Evolutionary conservation across 2,329 filamentous ascomycete species (phyloP), one percentile per base, ranked within the genome.

Genomic region (Sphaerulina populicola): DNA sequence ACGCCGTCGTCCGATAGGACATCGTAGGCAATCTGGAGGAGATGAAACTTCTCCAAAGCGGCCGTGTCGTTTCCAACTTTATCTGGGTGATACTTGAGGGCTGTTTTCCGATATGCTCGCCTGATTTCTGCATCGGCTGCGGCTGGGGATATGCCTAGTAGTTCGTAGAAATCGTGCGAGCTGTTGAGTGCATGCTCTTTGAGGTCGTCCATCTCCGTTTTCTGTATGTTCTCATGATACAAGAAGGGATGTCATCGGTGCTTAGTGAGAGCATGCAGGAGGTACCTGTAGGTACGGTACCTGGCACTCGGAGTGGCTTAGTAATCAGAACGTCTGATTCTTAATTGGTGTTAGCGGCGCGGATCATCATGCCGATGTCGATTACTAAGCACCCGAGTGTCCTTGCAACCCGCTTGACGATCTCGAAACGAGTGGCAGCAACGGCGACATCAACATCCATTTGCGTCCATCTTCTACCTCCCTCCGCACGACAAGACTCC

Each of bases 11-110:
- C 83, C 27, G 81, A 79, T 2, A 97, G 79, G 1, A 96, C 80
- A 69, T 94, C 88, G 65, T 88, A 82, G n/a, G 88, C 90, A 55
- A 86, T 85, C 64, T 89, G 86, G 52, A 94, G 82, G 1, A 86
- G 76, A 68, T 95, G 86, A 74, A 94, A 97, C 63, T 86, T 86
- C 50, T 83, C 82, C 41, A 87, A 77, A 59, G 93, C 88, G 61
- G 72, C 71, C 4, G 72, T 69, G 53, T 73, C 66, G 59, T 68
- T 66, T 57, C 83, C 80, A 49, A 90, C 83, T 72, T 96, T 95
- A 76, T 97, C 91, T 1, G 91, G 91, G 68, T 97, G 91, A 73
- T 90, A 88, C 64, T 88, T 88, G n/a, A 95, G 75, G 3, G 88
- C 88, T 29, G 84, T 83, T 62, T 87, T 86, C 53, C 88, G 81